Conservation (phyloP, 805 yeast species). For the Lachancea fermentati region DNA sequence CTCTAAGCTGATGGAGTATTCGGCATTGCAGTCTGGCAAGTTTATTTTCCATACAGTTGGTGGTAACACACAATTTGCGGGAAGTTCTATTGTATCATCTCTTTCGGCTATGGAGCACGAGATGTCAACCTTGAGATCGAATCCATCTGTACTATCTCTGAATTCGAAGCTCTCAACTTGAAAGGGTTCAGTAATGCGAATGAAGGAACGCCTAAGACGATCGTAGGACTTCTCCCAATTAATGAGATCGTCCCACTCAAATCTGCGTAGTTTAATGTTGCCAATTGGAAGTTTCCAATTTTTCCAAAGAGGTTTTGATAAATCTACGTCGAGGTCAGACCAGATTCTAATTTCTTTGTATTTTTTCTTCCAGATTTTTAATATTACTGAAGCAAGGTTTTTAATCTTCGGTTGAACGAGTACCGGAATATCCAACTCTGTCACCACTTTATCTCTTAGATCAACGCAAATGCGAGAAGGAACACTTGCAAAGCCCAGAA, state of each 20-base stretch:
- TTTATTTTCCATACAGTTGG: constrained; percentile 33
- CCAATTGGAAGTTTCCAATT: constrained; percentile 14
- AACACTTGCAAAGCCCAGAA: constrained; percentile 17
- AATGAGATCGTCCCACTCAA: constrained; percentile 22
- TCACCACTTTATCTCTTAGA: constrained; percentile 16
- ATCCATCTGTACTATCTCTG: constrained; percentile 19
- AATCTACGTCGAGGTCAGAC: constrained; percentile 19
- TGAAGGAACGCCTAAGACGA: constrained; percentile 13
- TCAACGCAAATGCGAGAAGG: constrained; percentile 23
- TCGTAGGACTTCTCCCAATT: constrained; percentile 13
- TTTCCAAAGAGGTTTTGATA: constrained; percentile 14
- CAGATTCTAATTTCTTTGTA: constrained; percentile 23
- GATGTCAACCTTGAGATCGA: constrained; percentile 17
- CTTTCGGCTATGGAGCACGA: constrained; percentile 20
- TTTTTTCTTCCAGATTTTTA: constrained; percentile 25
- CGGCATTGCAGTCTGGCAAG: constrained; percentile 34
- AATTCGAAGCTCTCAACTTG: constrained; percentile 22
- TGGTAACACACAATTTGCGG: constrained; percentile 27
- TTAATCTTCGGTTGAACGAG: constrained; percentile 25
- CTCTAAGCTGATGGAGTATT: constrained; percentile 29
- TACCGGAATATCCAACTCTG: constrained; percentile 20
- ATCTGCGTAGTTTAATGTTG: constrained; percentile 11
- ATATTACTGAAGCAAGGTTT: constrained; percentile 21
- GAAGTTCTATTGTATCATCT: constrained; percentile 16
- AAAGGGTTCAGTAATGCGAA: constrained; percentile 12